Evolutionary conservation across 495 filamentous ascomycete genomes (phyloP).

Genomic region (Gamarada debralockiae): DNA sequence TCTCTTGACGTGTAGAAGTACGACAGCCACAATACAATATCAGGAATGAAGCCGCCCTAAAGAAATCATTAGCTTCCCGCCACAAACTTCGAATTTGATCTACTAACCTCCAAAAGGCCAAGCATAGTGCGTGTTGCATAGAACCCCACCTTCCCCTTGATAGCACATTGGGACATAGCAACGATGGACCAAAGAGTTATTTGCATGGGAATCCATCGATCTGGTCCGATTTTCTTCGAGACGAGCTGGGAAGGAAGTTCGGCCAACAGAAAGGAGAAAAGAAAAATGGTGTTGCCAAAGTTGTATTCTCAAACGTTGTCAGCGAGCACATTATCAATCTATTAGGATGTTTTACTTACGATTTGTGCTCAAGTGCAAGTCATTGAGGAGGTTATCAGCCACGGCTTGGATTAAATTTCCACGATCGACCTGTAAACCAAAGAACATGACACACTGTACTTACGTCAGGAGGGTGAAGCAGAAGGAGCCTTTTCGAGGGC

Average conservation of each 20-base stretch:
- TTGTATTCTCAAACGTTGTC: conserved; percentile 55
- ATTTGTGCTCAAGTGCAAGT: conserved; percentile 59
- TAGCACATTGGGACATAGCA: conserved; percentile 62
- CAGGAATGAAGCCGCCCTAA: conserved; percentile 59
- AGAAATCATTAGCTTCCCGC: not conserved
- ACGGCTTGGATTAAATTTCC: conserved; percentile 71
- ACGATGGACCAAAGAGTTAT: conserved; percentile 78
- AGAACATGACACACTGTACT: conserved; percentile 55
- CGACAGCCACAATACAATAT: conserved; percentile 61
- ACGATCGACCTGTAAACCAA: conserved; percentile 76
- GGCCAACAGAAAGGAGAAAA: conserved; percentile 59
- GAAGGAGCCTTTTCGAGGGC: not conserved
- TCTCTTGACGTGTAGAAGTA: conserved; percentile 76
- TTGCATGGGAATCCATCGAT: conserved; percentile 80
- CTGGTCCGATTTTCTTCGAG: conserved; percentile 74
- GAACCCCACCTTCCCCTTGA: conserved; percentile 57
- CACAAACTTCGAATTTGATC: not conserved
- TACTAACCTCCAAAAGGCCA: conserved; percentile 56
- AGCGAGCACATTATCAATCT: not conserved
- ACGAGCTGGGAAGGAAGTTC: conserved; percentile 75
- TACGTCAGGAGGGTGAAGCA: not conserved
- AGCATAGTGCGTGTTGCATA: conserved; percentile 60
- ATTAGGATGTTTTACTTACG: not conserved
- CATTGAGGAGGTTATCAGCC: conserved; percentile 63
- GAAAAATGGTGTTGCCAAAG: conserved; percentile 72